Evolutionary conservation across 1,284 basidiomycete genomes (phyloP).

Genomic region (Tilletia setariae): DNA sequence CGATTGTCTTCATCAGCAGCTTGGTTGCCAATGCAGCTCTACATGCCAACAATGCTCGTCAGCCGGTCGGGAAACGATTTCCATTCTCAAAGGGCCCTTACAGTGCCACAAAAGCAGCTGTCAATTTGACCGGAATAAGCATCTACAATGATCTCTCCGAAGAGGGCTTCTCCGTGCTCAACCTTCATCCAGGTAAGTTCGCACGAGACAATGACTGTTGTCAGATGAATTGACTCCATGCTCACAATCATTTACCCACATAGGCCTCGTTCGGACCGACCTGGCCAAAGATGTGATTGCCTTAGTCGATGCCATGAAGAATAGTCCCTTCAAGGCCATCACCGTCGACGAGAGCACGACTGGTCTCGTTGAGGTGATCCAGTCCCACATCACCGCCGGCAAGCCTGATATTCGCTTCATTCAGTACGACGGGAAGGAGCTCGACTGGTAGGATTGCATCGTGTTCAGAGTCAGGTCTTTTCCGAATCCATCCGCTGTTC

Average conservation of each 20-base stretch:
- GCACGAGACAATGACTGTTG: too few species aligned
- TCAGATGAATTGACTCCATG: too few species aligned
- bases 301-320: not conserved
- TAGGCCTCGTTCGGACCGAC: constrained; percentile 17
- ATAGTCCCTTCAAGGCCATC: not conserved
- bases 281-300: not conserved
- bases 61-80: not conserved
- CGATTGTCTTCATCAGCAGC: constrained; percentile 19
- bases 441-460: not conserved
- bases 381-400: not conserved
- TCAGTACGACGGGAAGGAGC: constrained; percentile 10
- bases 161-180: constrained; percentile 22
- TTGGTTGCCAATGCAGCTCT: not conserved
- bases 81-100: not conserved
- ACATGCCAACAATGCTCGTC: not conserved
- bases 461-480: too few species aligned
- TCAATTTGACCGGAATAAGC: constrained; percentile 18
- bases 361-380: constrained; percentile 17
- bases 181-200: constrained; percentile 20
- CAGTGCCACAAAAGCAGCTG: constrained; percentile 20
- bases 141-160: constrained; percentile 16
- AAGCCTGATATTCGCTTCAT: constrained; percentile 10
- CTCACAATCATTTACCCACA: too few species aligned
- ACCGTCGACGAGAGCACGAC: constrained; percentile 1
- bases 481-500: too few species aligned